Percentiles rank a stretch among this genome's conserved stretches.
Conservation (phyloP, 1,284 basidiomycete genomes). For the Sporisorium scitamineum region DNA sequence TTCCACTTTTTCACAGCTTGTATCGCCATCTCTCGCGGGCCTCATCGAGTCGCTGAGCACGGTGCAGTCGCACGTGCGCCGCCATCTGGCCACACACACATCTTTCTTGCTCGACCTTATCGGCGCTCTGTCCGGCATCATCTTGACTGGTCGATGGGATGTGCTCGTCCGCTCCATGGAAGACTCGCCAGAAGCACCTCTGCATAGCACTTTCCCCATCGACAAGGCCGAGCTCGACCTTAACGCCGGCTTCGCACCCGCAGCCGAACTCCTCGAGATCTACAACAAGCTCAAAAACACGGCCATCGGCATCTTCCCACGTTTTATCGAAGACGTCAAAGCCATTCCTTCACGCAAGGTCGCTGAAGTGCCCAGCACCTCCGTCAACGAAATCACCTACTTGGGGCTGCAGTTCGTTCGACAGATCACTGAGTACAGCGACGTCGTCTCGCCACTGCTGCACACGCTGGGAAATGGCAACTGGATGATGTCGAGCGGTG, state of each 20-base stretch:
- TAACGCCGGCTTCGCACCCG: constrained; percentile 35
- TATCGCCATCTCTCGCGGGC: constrained; percentile 25
- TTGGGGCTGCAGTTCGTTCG: constrained; percentile 58
- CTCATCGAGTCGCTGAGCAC: constrained; percentile 45
- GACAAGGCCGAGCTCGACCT: constrained; percentile 46
- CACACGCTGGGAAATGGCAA: constrained; percentile 59
- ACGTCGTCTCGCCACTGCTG: constrained; percentile 58
- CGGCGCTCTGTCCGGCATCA: constrained; percentile 31
- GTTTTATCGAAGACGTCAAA: constrained; percentile 66
- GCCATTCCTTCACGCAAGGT: constrained; percentile 60
- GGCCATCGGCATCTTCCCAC: constrained; percentile 62
- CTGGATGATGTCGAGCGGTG: constrained; percentile 62
- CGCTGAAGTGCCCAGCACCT: constrained; percentile 57
- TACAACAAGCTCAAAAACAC: constrained; percentile 53
- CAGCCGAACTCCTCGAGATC: constrained; percentile 34
- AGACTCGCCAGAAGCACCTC: constrained; percentile 36
- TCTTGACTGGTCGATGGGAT: constrained; percentile 41
- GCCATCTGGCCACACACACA: constrained; percentile 55
- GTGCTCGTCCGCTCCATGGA: constrained; percentile 46
- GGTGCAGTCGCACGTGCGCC: constrained; percentile 52
- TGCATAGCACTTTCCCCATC: constrained; percentile 26
- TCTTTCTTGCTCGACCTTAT: constrained; percentile 59
- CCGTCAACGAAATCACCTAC: constrained; percentile 66
- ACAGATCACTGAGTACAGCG: constrained; percentile 58
- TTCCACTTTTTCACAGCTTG: constrained; percentile 46